Percentiles rank a stretch among this genome's conserved stretches.
Evolutionary conservation across 2,329 filamentous ascomycete species (phyloP).

Genomic region (Trichophyton verrucosum): DNA sequence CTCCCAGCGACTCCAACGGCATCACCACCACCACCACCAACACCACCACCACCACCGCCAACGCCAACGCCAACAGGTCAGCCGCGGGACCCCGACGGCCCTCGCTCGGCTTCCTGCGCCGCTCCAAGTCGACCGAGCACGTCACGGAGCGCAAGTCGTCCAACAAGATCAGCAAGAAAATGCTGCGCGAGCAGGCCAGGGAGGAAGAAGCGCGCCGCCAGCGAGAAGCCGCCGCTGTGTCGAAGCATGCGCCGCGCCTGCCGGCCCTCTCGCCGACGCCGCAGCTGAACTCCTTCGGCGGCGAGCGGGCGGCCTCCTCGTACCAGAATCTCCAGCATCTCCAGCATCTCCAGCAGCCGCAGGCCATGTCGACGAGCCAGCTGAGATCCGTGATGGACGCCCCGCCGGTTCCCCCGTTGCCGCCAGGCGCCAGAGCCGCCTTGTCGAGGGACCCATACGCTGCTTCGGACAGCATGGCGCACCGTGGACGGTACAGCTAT

Average conservation of each 20-base stretch:
- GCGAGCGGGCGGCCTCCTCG: slow-evolving; percentile 43
- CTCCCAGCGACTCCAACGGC: slow-evolving; percentile 20
- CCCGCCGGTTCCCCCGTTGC: slow-evolving; percentile 15
- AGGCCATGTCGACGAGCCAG: slow-evolving; percentile 8
- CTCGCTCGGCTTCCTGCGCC: slow-evolving; percentile 49
- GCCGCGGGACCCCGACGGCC: slow-evolving; percentile 31
- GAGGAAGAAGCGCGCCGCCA: slow-evolving; percentile 45
- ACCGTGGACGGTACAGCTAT: slow-evolving; percentile 92
- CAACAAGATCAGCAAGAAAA: slow-evolving; percentile 25
- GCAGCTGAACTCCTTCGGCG: slow-evolving; percentile 46
- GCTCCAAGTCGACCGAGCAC: slow-evolving; percentile 53
- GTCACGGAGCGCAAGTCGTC: slow-evolving; percentile 42
- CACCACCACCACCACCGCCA: neutral
- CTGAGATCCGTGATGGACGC: slow-evolving; percentile 18
- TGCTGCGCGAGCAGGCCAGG: slow-evolving; percentile 27
- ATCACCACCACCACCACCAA: slow-evolving; percentile 19
- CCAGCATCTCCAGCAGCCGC: neutral
- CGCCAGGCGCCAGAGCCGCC: slow-evolving; percentile 29
- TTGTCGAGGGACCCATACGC: slow-evolving; percentile 63
- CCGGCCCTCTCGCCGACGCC: slow-evolving; percentile 36
- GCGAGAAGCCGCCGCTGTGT: slow-evolving; percentile 43
- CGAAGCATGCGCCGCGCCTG: slow-evolving; percentile 47
- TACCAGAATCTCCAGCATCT: slow-evolving; percentile 7
- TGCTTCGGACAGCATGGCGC: slow-evolving; percentile 85
- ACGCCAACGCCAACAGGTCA: neutral